Evolutionary conservation across 148 eudicot species (phyloP), one percentile per base, ranked within the genome.

Genomic region (Nepenthes mirabilis): DNA sequence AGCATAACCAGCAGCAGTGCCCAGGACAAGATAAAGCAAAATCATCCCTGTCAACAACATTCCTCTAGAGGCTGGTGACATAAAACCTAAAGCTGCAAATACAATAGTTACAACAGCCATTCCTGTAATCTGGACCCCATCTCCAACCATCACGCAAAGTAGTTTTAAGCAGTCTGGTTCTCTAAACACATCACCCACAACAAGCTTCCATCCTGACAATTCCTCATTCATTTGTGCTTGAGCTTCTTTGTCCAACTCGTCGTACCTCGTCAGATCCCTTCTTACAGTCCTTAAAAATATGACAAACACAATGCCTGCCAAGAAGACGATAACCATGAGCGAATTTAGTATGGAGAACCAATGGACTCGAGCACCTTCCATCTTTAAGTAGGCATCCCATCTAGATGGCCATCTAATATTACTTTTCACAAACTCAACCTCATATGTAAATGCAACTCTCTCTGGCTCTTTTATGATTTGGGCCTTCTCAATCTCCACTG

Each of bases 201-300:
- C 87, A 63, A 84, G 90, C 61, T 82, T 84, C 90, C 90, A 84
- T 40, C 90, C 90, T 6, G 87, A 77, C 11, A 81, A 75, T 66
- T 84, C 90, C 68, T 84, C 86, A 34, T 77, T 79, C 86, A 79
- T 79, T 71, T 79, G 84, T 32, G 83, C 90, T 70, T 84, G 86
- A 63, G 90, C 75, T 63, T 82, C 90, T 60, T 79, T 79, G 72
- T 84, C 83, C 34, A 82, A 63, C 55, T 81, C 83, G 69, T 84
- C 90, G 23, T 77, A 84, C 58, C 76, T 66, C 5, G 80, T 81
- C 74, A 79, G 65, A 66, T 84, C 90, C 65, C 87, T 70, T 57
- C 87, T 72, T 37, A 84, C 84, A 10, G 84, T 82, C 65, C 90
- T 72, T 62, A 79, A 64, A 50, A 82, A 84, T 40, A 82, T 82